phyloP scores from a whole-genome alignment of 257 asterid genomes.

The Cynanchum wilfordii region DNA sequence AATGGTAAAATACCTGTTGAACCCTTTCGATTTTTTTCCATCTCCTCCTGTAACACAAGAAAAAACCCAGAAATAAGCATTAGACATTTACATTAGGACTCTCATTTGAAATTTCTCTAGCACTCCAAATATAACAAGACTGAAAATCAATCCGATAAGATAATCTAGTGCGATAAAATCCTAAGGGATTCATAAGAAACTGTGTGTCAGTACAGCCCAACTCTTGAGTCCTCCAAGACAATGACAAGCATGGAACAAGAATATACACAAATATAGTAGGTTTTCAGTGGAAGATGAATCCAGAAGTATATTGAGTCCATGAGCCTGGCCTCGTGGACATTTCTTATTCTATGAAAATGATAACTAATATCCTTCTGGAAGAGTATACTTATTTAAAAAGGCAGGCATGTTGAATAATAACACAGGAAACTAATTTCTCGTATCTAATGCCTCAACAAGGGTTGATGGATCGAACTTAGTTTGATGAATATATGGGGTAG shows the following conservation, averaged over 20 bases:
- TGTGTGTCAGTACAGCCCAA: neutral
- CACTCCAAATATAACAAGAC: neutral
- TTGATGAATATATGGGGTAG: neutral
- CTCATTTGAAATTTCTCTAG: neutral
- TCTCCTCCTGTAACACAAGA: constrained; percentile 63
- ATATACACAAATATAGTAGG: neutral
- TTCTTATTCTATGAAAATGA: neutral
- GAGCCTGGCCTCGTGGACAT: neutral
- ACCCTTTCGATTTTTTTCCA: constrained; percentile 71
- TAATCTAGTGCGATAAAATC: neutral
- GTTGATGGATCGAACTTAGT: neutral
- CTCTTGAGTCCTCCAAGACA: neutral
- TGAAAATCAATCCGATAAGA: neutral
- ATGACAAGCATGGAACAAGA: neutral
- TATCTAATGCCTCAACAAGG: neutral
- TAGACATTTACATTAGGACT: neutral
- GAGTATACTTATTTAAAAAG: neutral
- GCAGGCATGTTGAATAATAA: neutral
- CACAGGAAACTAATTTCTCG: neutral
- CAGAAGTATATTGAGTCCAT: neutral
- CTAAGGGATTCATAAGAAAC: neutral
- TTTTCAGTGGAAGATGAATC: neutral
- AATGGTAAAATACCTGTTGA: constrained; percentile 33
- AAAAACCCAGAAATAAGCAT: constrained; percentile 4
- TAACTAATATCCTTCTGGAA: neutral